Evolutionary conservation across 2,329 filamentous ascomycete species (phyloP).

Genomic region (Didymella sp.): DNA sequence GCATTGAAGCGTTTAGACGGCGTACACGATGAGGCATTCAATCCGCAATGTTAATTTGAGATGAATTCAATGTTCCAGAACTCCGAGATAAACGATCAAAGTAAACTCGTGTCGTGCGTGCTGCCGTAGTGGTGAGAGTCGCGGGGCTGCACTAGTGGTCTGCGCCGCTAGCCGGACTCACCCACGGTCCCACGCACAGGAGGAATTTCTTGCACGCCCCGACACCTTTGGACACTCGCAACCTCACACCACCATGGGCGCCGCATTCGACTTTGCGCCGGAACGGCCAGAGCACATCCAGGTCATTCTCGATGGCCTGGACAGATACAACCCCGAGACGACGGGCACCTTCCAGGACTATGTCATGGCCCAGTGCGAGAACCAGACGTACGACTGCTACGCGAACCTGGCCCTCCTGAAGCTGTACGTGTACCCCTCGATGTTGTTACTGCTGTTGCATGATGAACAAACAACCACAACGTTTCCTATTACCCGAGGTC

Average conservation of each 20-base stretch:
- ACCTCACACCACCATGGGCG: constrained; percentile 50
- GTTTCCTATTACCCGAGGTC: constrained; percentile 99
- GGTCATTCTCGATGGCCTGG: constrained; percentile 92
- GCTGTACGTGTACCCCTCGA: constrained; percentile 72
- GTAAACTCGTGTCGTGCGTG: background rate
- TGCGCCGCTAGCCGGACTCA: constrained; percentile 14
- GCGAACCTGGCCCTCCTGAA: constrained; percentile 96
- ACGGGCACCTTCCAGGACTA: constrained; percentile 94
- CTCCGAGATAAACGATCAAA: background rate
- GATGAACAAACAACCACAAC: constrained; percentile 80
- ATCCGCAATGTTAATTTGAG: too few relatives aligned
- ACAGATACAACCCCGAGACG: constrained; percentile 98
- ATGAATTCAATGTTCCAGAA: too few relatives aligned
- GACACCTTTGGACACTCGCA: constrained; percentile 6
- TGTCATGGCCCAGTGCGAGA: constrained; percentile 92
- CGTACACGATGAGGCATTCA: background rate
- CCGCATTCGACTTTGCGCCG: constrained; percentile 82
- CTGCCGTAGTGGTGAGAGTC: background rate
- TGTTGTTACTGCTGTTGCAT: constrained; percentile 49
- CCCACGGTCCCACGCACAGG: constrained; percentile 15
- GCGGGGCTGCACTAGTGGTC: constrained; percentile 18
- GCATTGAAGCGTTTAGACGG: background rate
- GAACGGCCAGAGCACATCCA: constrained; percentile 93
- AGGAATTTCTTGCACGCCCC: constrained; percentile 12
- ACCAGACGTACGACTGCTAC: constrained; percentile 93